Evolutionary conservation across 768 basidiomycete species (phyloP).

Genomic region (Paxillus rubicundulus): DNA sequence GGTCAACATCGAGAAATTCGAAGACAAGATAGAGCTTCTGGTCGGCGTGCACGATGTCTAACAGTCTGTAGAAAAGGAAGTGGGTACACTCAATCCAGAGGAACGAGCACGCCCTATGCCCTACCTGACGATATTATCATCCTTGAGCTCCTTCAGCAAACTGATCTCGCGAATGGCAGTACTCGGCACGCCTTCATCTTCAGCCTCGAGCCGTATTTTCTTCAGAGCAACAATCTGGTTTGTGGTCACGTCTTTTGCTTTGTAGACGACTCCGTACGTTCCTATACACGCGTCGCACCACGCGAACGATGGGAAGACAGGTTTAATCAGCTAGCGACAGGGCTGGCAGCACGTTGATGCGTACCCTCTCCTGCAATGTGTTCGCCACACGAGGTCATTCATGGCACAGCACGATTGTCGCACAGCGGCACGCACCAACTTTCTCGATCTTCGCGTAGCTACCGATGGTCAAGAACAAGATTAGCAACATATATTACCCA

Average conservation of each 20-base stretch:
- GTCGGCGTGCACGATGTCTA: conserved; percentile 96
- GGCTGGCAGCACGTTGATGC: conserved; percentile 1
- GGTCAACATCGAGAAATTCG: conserved; percentile 94
- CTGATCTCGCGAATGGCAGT: conserved; percentile 99
- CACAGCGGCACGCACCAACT: conserved; percentile 71
- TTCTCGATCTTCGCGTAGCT: conserved; percentile 98
- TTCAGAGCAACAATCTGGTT: conserved; percentile 92
- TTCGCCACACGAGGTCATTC: conserved; percentile 16
- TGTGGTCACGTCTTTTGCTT: conserved; percentile 78
- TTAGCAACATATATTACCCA: conserved; percentile 15
- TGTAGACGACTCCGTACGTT: conserved; percentile 98
- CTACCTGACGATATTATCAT: conserved; percentile 93
- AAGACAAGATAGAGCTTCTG: conserved; percentile 97
- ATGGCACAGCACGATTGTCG: conserved; percentile 4
- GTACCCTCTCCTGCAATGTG: conserved; percentile 43
- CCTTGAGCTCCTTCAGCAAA: conserved; percentile 92
- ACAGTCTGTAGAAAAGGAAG: conserved; percentile 50
- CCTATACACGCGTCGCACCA: conserved; percentile 46
- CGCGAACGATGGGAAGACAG: conserved; percentile 9
- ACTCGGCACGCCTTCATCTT: conserved; percentile 97
- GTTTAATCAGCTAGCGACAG: conserved; percentile 7
- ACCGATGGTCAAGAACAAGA: conserved; percentile 21
- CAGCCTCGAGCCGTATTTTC: conserved; percentile 97
- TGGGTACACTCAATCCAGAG: conserved; percentile 8
- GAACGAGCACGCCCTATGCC: conserved; percentile 18